Conservation (phyloP, 805 yeast genomes). For the Saccharomycopsis fibuligera region DNA sequence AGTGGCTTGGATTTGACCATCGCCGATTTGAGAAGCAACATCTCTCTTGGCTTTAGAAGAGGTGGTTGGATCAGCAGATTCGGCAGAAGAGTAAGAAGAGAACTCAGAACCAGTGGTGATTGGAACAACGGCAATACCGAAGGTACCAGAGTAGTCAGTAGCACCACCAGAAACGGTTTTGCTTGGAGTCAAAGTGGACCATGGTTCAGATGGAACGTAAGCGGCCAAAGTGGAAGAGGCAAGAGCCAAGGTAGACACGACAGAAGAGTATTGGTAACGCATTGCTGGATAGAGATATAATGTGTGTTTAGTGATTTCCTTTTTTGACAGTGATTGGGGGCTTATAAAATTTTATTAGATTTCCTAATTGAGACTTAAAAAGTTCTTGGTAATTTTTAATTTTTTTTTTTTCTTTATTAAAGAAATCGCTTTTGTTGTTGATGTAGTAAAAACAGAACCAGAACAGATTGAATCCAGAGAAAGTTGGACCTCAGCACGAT, state of each 20-base stretch:
- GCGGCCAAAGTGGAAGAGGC: constrained; percentile 52
- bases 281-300: not conserved
- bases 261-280: not conserved
- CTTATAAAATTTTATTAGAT: no score
- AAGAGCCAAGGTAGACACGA: constrained; percentile 31
- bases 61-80: constrained; percentile 22
- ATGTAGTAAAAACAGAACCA: no score
- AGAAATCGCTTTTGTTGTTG: no score
- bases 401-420: no score
- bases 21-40: constrained; percentile 38
- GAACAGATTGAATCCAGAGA: no score
- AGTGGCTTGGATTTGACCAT: constrained; percentile 41
- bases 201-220: constrained; percentile 41
- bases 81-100: constrained; percentile 25
- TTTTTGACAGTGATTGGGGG: not conserved
- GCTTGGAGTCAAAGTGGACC: constrained; percentile 39
- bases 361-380: no score
- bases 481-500: no score
- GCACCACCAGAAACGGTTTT: constrained; percentile 34
- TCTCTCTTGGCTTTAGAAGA: constrained; percentile 15
- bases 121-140: constrained; percentile 39
- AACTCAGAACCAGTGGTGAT: no score
- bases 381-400: no score
- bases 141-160: constrained; percentile 32
- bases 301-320: not conserved